These are phyloP conservation scores for Camelina hispida DNA, from an alignment of 345 rosid genomes.

Conservation along the genomic window DNA sequence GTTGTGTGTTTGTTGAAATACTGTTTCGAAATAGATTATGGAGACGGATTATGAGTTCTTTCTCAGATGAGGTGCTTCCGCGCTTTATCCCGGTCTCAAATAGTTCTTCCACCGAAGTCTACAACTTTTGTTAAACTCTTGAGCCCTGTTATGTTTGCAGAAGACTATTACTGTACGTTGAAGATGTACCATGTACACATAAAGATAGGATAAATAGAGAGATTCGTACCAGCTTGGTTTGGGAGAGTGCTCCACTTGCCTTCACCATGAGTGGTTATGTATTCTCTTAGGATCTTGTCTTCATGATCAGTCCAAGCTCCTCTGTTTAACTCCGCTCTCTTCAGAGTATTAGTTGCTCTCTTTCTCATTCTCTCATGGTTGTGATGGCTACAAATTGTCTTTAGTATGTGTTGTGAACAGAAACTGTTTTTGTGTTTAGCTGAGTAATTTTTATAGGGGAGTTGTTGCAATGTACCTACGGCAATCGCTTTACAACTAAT, in stretches of 20 bases:
- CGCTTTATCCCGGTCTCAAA: constrained; percentile 72
- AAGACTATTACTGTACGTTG: constrained; percentile 2
- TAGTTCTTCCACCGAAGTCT: constrained; percentile 42
- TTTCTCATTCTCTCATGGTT: constrained; percentile 60
- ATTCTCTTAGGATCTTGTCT: constrained; percentile 60
- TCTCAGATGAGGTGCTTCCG: constrained; percentile 77
- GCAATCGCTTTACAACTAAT: constrained; percentile 28
- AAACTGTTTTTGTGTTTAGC: constrained; percentile 29
- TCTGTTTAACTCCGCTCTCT: constrained; percentile 62
- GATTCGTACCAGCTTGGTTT: constrained; percentile 57
- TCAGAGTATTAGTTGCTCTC: constrained; percentile 50
- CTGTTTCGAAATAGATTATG: constrained; percentile 85
- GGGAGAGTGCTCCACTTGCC: constrained; percentile 79
- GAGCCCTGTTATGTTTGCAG: constrained; percentile 47
- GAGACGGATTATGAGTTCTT: constrained; percentile 79
- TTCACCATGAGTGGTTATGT: constrained; percentile 61
- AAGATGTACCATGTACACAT: too few relatives aligned
- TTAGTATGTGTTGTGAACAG: constrained; percentile 41
- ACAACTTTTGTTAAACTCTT: constrained; percentile 83
- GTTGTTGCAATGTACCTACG: constrained; percentile 40
- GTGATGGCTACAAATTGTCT: constrained; percentile 40
- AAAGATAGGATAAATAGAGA: neutral
- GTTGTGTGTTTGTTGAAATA: constrained; percentile 34
- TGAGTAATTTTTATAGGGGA: constrained; percentile 35
- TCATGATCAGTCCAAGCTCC: constrained; percentile 83